Conservation (phyloP, 176 grass and related monocot genomes). For the Alloteropsis semialata region DNA sequence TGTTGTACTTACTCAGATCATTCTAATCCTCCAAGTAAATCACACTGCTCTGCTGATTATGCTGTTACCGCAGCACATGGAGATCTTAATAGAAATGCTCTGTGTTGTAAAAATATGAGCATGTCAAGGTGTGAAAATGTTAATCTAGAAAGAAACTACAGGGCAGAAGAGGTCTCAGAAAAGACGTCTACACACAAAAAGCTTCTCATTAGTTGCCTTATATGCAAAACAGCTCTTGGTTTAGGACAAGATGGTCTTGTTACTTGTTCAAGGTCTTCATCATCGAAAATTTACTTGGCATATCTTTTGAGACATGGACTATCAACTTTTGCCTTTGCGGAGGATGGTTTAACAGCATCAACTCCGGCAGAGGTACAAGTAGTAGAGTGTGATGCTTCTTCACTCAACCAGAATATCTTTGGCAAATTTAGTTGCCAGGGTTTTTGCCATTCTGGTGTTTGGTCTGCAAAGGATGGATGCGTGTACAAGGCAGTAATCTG, state of each 20-base stretch:
- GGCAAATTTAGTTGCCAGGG: constrained; percentile 16
- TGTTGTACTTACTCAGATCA: constrained; percentile 31
- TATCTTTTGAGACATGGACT: constrained; percentile 53
- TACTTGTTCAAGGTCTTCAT: constrained; percentile 42
- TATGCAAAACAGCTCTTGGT: constrained; percentile 66
- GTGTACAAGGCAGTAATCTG: constrained; percentile 68
- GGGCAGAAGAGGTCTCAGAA: constrained; percentile 23
- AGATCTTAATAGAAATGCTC: constrained; percentile 19
- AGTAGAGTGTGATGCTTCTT: constrained; percentile 57
- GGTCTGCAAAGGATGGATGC: constrained; percentile 87
- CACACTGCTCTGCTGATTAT: constrained; percentile 25
- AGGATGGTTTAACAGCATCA: constrained; percentile 19
- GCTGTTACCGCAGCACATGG: constrained; percentile 5
- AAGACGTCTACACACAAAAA: constrained; percentile 21
- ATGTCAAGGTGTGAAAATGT: constrained; percentile 37
- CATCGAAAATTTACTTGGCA: constrained; percentile 61
- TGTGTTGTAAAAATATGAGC: constrained; percentile 17
- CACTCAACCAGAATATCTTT: constrained; percentile 52
- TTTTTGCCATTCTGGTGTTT: constrained; percentile 39
- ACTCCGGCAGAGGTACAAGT: constrained; percentile 33
- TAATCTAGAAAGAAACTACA: constrained; percentile 28
- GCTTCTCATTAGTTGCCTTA: constrained; percentile 54
- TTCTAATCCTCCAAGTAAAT: constrained; percentile 36
- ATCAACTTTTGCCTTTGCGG: not conserved
- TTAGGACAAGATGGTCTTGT: constrained; percentile 52